phyloP scores from a whole-genome alignment of 306 rosid species.

The Vigna angularis region DNA sequence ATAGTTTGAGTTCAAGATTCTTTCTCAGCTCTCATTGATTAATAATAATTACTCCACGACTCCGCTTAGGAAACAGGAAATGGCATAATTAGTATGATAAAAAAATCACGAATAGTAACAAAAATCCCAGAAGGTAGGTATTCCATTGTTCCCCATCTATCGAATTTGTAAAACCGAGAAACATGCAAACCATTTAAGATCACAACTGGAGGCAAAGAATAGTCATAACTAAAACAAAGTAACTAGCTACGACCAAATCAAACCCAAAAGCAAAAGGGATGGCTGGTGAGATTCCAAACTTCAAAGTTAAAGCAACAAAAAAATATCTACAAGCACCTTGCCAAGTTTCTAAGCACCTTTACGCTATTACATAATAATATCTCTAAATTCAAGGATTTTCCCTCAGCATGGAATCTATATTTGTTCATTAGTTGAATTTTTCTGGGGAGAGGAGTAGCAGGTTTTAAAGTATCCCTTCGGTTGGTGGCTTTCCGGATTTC shows the following conservation, averaged over 20 bases:
- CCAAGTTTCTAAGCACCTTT: constrained; percentile 7
- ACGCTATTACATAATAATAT: background rate
- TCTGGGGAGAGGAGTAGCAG: constrained; percentile 3
- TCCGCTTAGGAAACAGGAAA: background rate
- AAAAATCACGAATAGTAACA: background rate
- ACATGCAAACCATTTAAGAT: background rate
- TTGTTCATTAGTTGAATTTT: background rate
- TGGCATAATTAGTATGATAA: background rate
- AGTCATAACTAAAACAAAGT: background rate
- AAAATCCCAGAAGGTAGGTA: background rate
- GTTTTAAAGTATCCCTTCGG: background rate
- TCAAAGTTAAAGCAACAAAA: background rate
- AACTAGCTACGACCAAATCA: background rate
- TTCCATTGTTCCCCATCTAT: background rate
- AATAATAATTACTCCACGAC: background rate
- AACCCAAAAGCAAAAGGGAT: background rate
- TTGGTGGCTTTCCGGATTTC: background rate
- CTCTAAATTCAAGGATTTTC: background rate
- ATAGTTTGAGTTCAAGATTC: background rate
- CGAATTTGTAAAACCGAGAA: background rate
- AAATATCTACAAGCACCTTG: constrained; percentile 16
- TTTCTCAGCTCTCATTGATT: constrained; percentile 7
- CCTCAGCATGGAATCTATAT: background rate
- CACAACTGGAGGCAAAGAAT: background rate
- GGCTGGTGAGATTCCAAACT: constrained; percentile 5